phyloP scores from a whole-genome alignment of 352 stramenopile genomes.

The Pythium sukuiense region DNA sequence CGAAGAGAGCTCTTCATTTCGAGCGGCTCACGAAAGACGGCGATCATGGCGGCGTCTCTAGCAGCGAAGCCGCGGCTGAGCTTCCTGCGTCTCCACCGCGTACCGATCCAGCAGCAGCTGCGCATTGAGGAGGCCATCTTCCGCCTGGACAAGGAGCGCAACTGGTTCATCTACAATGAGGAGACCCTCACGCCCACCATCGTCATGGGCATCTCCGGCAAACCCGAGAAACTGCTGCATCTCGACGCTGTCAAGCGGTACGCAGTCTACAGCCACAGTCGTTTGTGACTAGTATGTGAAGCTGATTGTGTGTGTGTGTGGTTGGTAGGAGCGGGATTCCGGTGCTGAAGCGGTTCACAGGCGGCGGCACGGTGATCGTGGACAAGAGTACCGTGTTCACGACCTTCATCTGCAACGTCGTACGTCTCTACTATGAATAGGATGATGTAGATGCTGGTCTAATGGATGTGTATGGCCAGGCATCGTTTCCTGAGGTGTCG shows the following conservation, averaged over 20 bases:
- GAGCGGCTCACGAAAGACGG: not conserved
- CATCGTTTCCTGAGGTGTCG: constrained; percentile 67
- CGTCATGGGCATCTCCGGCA: constrained; percentile 95
- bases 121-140: constrained; percentile 93
- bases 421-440: constrained; percentile 19
- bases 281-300: not conserved
- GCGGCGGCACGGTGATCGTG: constrained; percentile 97
- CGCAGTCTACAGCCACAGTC: constrained; percentile 18
- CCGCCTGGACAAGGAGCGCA: constrained; percentile 75
- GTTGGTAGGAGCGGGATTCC: constrained; percentile 68
- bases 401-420: constrained; percentile 89
- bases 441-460: not conserved
- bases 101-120: constrained; percentile 82
- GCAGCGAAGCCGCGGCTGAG: constrained; percentile 51
- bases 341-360: constrained; percentile 95
- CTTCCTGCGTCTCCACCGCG: constrained; percentile 63
- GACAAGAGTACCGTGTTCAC: constrained; percentile 93
- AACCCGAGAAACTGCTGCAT: constrained; percentile 90
- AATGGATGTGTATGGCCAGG: constrained; percentile 32
- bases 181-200: constrained; percentile 75
- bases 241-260: constrained; percentile 80
- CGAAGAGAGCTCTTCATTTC: not conserved
- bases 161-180: constrained; percentile 87
- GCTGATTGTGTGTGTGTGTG: constrained; percentile 6
- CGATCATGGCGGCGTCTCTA: constrained; percentile 13